Conservation (phyloP, 2,329 filamentous ascomycete species). For the Dryadomyces quercivorus region DNA sequence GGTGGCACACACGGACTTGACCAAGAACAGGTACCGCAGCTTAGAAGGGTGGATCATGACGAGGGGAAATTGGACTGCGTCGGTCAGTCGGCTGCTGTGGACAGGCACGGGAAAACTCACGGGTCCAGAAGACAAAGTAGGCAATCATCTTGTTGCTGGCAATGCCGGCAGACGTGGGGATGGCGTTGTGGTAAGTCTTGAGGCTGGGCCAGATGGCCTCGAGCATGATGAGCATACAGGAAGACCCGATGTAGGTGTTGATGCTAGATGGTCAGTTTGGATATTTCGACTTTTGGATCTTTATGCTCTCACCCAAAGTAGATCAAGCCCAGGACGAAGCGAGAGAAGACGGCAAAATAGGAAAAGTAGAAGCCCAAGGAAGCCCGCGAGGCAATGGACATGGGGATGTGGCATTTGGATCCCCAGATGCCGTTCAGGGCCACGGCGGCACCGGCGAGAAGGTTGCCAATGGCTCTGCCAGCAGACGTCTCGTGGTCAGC, state of each 20-base stretch:
- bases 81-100: neutral
- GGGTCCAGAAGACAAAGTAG: conserved; percentile 15
- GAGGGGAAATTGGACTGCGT: conserved; percentile 14
- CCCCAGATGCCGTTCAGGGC: conserved; percentile 24
- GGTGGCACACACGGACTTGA: conserved; percentile 27
- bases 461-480: conserved; percentile 9
- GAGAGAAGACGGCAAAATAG: conserved; percentile 19
- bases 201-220: conserved; percentile 28
- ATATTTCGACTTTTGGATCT: no score
- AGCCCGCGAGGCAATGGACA: conserved; percentile 23
- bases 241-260: conserved; percentile 9
- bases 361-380: conserved; percentile 24
- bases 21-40: conserved; percentile 18
- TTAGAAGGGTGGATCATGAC: conserved; percentile 16
- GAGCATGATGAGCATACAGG: conserved; percentile 18
- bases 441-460: conserved; percentile 22
- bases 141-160: conserved; percentile 12
- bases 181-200: conserved; percentile 25
- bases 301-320: conserved; percentile 20
- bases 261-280: conserved; percentile 15
- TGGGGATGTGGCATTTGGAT: conserved; percentile 24
- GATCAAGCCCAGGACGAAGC: conserved; percentile 21
- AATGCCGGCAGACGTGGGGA: conserved; percentile 23
- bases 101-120: neutral
- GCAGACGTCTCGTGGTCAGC: neutral